Base-by-base conservation (phyloP, 148 eudicot species). In the Nepenthes gracilis region DNA sequence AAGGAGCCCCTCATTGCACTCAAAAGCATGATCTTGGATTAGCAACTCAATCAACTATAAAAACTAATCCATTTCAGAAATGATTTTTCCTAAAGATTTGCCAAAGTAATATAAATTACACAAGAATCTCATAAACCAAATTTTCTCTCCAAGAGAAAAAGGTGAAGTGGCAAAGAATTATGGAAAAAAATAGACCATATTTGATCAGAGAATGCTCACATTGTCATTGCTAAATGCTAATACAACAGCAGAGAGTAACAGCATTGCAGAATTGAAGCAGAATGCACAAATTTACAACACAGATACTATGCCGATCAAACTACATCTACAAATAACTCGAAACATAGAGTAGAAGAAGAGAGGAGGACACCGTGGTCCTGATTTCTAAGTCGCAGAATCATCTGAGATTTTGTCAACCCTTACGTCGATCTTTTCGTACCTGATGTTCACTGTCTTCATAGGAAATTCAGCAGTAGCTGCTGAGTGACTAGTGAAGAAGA, bases 391-490 rank as follows among this genome's bases (percentile, higher is more conserved):
- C 60, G 70, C 67, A 53, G 64, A 57, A 60, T 70, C 72, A 57
- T 70, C 69, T 10, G 71, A 59, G 66, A 60, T 60, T 64, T 79
- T 70, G 15, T 72, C 79, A 0, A 77, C 78, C 9, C 66, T 66
- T 36, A 80, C 88, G 67, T 74, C 63, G 36, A 86, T 76, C 78
- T 78, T 86, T 45, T 81, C 80, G 59, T 86, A 86, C 60, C 70
- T 73, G 76, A 77, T 76, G 59, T 79, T 74, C 53, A 69, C 70
- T 0, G 65, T 67, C 43, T 61, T 67, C 77, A 67, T 47, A 34
- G 62, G 55, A 71, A 65, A 47, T 48, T 81, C 79, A n/a, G 57
- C 67, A 1, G 74, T 68, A 33, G 64, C 63, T 64, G 54, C 57
- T 1, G 72, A 52, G 43, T 70, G 63, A 51, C 72, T 64, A 54